Percentiles rank a stretch among this genome's conserved stretches.
These are phyloP conservation scores for Debaryomyces sp. DNA, from an alignment of 1,139 yeast species.

Conservation along the genomic window DNA sequence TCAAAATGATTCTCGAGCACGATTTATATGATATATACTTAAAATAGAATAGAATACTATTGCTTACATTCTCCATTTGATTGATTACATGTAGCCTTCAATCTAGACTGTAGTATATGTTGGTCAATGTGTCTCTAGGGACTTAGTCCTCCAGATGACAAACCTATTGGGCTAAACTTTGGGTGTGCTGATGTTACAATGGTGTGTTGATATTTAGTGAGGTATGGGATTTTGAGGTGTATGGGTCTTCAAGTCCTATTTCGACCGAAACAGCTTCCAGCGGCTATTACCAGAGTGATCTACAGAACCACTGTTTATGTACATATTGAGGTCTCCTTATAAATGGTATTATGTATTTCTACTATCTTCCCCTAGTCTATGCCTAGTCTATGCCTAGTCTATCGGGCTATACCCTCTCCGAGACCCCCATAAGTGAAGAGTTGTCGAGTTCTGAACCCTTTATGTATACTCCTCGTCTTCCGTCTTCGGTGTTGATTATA, in stretches of 20 bases:
- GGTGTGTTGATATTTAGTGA: neutral
- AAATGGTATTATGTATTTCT: neutral
- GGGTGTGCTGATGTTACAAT: too few relatives aligned
- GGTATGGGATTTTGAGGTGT: neutral
- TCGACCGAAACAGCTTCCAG: neutral
- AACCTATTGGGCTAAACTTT: neutral
- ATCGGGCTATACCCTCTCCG: neutral
- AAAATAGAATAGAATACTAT: conserved; percentile 1
- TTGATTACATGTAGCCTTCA: neutral
- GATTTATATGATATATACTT: conserved; percentile 5
- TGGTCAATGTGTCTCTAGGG: neutral
- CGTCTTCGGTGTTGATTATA: neutral
- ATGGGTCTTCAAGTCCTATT: neutral
- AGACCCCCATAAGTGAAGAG: neutral
- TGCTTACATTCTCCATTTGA: neutral
- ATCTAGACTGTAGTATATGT: neutral
- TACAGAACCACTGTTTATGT: too few relatives aligned
- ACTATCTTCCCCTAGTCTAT: neutral
- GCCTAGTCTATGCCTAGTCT: too few relatives aligned
- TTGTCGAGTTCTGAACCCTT: neutral
- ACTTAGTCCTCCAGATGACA: neutral
- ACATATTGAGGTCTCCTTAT: too few relatives aligned
- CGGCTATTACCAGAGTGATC: neutral
- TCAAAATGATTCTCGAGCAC: conserved; percentile 23
- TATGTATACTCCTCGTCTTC: neutral